A percentile compares a stretch with the other conserved stretches of the same genome.
Evolutionary conservation across 352 stramenopile genomes (phyloP).

Genomic region (Globisporangium takayamanum): DNA sequence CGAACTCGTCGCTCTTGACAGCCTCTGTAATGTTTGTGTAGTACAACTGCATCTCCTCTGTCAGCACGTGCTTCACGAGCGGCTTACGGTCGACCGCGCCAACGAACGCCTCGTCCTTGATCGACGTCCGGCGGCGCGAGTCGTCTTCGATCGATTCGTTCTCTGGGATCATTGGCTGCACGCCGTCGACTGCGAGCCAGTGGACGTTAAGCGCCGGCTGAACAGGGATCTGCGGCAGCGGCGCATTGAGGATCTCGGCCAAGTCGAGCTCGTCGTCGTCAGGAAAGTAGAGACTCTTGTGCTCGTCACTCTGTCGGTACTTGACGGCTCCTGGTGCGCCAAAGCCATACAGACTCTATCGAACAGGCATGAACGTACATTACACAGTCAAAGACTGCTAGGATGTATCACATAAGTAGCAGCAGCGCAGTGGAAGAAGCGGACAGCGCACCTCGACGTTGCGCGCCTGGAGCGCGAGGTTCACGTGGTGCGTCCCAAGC

Average conservation of each 20-base stretch:
- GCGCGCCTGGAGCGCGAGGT: slow-evolving; percentile 67
- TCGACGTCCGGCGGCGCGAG: slow-evolving; percentile 56
- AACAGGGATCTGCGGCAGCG: slow-evolving; percentile 64
- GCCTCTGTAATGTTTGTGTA: slow-evolving; percentile 85
- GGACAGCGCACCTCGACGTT: slow-evolving; percentile 48
- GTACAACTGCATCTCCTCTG: slow-evolving; percentile 88
- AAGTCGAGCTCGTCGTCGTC: slow-evolving; percentile 76
- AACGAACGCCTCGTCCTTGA: slow-evolving; percentile 74
- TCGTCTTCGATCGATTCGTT: slow-evolving; percentile 76
- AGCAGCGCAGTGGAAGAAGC: too few species aligned
- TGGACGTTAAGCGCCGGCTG: slow-evolving; percentile 69
- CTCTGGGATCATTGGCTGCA: slow-evolving; percentile 78
- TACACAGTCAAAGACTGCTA: neutral
- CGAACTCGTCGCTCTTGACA: slow-evolving; percentile 65
- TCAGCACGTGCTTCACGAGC: slow-evolving; percentile 82
- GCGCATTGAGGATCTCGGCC: slow-evolving; percentile 63
- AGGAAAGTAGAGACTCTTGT: slow-evolving; percentile 50
- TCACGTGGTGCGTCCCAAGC: slow-evolving; percentile 62
- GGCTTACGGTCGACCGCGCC: slow-evolving; percentile 66
- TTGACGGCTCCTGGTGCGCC: slow-evolving; percentile 36
- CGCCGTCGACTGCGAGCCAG: slow-evolving; percentile 79
- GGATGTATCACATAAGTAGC: neutral
- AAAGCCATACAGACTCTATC: slow-evolving; percentile 71
- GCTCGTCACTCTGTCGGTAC: slow-evolving; percentile 59
- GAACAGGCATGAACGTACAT: slow-evolving; percentile 1